phyloP scores from a whole-genome alignment of 306 rosid species.

The Herpetospermum pedunculosum region DNA sequence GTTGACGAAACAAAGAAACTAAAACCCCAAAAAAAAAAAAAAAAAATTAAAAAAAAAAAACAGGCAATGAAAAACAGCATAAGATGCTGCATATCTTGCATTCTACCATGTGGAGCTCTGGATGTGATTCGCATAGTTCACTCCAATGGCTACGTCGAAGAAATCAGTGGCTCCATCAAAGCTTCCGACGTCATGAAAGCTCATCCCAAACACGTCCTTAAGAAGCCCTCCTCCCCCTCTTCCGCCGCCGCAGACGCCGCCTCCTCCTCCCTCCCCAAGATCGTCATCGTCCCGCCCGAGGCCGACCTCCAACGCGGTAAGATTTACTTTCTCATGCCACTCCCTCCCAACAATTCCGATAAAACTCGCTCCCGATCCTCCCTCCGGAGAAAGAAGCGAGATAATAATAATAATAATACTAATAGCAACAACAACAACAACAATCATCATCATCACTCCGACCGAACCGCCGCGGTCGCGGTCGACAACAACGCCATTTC shows the following conservation, averaged over 20 bases:
- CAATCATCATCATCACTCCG: neutral
- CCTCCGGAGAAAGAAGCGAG: constrained; percentile 13
- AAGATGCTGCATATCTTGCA: constrained; percentile 90
- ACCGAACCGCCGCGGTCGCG: neutral
- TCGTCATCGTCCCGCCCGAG: constrained; percentile 75
- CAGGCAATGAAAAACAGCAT: constrained; percentile 57
- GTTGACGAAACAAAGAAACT: neutral
- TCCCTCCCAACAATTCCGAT: constrained; percentile 29
- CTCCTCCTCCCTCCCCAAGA: constrained; percentile 39
- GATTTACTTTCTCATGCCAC: constrained; percentile 91
- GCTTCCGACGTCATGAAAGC: constrained; percentile 82
- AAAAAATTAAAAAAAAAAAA: neutral
- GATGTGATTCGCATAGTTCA: constrained; percentile 91
- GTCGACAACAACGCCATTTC: neutral
- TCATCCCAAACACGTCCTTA: constrained; percentile 79
- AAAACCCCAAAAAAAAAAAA: neutral
- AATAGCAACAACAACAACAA: neutral
- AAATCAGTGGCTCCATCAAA: constrained; percentile 51
- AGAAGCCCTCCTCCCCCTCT: constrained; percentile 52
- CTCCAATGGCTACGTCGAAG: constrained; percentile 70
- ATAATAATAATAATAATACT: neutral
- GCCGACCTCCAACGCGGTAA: constrained; percentile 84
- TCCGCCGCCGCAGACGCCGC: neutral
- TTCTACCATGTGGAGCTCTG: constrained; percentile 86
- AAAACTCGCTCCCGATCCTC: constrained; percentile 10